Evolutionary conservation across 2,329 filamentous ascomycete genomes (phyloP).

Genomic region (Fusarium odoratissimum): DNA sequence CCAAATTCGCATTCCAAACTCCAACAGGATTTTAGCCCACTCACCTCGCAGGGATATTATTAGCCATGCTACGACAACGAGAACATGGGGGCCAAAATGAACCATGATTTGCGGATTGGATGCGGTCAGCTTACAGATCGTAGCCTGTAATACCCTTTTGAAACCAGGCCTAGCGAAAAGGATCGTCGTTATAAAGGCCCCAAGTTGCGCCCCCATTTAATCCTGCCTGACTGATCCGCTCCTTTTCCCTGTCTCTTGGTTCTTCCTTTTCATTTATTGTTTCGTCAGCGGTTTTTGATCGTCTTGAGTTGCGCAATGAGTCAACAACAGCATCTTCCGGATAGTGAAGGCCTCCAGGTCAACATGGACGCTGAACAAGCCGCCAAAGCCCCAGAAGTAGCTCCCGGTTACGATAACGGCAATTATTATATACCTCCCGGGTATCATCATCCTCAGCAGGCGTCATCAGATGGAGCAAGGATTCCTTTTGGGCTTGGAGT

Average conservation of each 20-base stretch:
- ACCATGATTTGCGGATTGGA: constrained; percentile 26
- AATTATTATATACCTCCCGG: constrained; percentile 19
- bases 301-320: constrained; percentile 7
- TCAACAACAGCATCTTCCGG: constrained; percentile 9
- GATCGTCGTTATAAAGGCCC: constrained; percentile 23
- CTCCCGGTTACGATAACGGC: neutral
- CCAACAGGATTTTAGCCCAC: neutral
- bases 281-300: neutral
- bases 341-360: constrained; percentile 36
- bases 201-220: neutral
- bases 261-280: neutral
- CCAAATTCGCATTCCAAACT: neutral
- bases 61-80: neutral
- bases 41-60: neutral
- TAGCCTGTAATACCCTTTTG: constrained; percentile 4
- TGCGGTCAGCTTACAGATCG: constrained; percentile 34
- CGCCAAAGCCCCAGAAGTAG: constrained; percentile 30
- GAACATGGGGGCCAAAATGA: constrained; percentile 1
- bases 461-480: neutral
- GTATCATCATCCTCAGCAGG: constrained; percentile 10
- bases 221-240: neutral
- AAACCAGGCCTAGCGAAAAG: constrained; percentile 12
- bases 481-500: constrained; percentile 32
- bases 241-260: neutral
- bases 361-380: constrained; percentile 15